Percentiles rank a stretch among this genome's conserved stretches.
Evolutionary conservation across 2,329 filamentous ascomycete genomes (phyloP).

Genomic region (Pseudofabraea citricarpa): DNA sequence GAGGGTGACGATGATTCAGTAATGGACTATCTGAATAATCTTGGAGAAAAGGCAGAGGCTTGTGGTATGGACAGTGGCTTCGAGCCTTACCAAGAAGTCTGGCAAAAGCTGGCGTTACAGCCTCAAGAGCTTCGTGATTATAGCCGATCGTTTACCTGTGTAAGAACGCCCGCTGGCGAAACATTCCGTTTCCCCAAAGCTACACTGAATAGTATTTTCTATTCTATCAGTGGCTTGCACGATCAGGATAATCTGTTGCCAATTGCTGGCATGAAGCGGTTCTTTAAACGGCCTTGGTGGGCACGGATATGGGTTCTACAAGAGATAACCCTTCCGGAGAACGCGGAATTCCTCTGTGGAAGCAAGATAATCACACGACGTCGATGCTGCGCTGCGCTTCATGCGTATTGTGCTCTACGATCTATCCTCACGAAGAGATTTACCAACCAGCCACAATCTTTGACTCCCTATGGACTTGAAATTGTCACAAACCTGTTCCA

Average conservation of each 20-base stretch:
- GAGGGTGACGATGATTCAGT: constrained; percentile 5
- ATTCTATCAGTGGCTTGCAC: constrained; percentile 12
- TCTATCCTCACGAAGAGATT: constrained; percentile 4
- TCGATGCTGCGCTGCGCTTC: constrained; percentile 8
- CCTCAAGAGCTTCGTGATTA: constrained; percentile 4
- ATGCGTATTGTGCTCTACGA: constrained; percentile 8
- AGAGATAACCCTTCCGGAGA: constrained; percentile 11
- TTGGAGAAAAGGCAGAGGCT: constrained; percentile 9
- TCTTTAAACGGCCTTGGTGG: constrained; percentile 11
- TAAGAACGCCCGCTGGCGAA: constrained; percentile 7
- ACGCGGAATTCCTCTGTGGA: constrained; percentile 12
- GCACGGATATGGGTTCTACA: constrained; percentile 12
- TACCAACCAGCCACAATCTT: constrained; percentile 2
- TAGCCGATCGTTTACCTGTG: background rate
- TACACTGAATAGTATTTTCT: constrained; percentile 7
- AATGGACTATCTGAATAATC: constrained; percentile 7
- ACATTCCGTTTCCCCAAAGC: constrained; percentile 3
- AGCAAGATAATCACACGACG: constrained; percentile 10
- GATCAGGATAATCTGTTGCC: constrained; percentile 9
- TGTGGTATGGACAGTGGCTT: constrained; percentile 7
- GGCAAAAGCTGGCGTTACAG: constrained; percentile 6
- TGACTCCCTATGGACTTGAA: constrained; percentile 6
- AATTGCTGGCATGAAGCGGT: constrained; percentile 6
- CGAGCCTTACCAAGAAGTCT: constrained; percentile 5
- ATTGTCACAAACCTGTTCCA: constrained; percentile 2